Evolutionary conservation across 1,284 basidiomycete species (phyloP).

Genomic region (Tilletiopsis washingtonensis): DNA sequence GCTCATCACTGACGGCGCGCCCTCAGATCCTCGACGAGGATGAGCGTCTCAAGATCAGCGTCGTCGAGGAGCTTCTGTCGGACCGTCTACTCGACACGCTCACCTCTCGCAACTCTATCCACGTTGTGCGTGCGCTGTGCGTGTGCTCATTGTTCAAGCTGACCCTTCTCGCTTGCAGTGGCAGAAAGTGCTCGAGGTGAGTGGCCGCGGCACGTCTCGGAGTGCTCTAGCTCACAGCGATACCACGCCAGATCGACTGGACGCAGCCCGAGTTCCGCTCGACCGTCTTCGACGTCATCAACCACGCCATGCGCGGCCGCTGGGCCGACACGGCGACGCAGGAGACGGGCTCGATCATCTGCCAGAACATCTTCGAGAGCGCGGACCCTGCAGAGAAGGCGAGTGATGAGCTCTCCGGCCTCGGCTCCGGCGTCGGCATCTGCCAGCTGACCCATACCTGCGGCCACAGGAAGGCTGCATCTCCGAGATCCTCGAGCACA

Average conservation of each 20-base stretch:
- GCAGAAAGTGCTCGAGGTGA: slow-evolving; percentile 14
- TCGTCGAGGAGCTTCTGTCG: slow-evolving; percentile 31
- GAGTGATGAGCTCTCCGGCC: neutral
- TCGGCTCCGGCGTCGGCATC: neutral
- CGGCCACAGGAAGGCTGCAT: slow-evolving; percentile 17
- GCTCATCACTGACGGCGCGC: neutral
- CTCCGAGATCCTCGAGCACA: slow-evolving; percentile 28
- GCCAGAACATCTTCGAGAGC: slow-evolving; percentile 39
- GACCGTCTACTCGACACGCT: slow-evolving; percentile 27
- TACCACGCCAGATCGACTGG: slow-evolving; percentile 26
- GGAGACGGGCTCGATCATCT: slow-evolving; percentile 40
- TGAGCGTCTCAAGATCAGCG: slow-evolving; percentile 11
- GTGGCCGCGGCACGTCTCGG: neutral
- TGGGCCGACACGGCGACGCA: slow-evolving; percentile 33
- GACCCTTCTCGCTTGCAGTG: slow-evolving; percentile 3
- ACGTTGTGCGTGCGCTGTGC: slow-evolving; percentile 43
- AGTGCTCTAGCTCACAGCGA: no score
- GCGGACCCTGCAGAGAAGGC: slow-evolving; percentile 23
- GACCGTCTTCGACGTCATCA: slow-evolving; percentile 28
- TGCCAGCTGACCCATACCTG: neutral
- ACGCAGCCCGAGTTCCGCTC: slow-evolving; percentile 12
- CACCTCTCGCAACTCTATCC: slow-evolving; percentile 31
- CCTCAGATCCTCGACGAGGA: slow-evolving; percentile 22
- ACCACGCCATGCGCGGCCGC: slow-evolving; percentile 21
- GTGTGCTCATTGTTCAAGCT: no score